These are phyloP conservation scores for Fraxinus dipetala DNA, from an alignment of 305 asterid species.

Conservation along the genomic window DNA sequence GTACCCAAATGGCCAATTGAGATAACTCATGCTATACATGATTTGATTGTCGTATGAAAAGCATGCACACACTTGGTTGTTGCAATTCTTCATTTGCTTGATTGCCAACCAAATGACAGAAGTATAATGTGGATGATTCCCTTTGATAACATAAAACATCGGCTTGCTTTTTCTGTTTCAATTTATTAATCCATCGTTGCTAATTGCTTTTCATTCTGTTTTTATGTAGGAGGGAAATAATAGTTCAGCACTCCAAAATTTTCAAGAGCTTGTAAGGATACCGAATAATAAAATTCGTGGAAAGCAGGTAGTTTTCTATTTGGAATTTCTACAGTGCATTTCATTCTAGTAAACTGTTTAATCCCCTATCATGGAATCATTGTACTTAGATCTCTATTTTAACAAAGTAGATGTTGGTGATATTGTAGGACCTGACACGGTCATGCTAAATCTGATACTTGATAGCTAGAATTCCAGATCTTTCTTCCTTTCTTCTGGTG, in stretches of 20 bases:
- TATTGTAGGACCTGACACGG: not conserved
- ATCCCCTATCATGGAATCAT: not conserved
- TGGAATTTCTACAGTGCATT: not conserved
- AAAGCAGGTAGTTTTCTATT: conserved; percentile 43
- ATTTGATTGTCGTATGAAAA: not conserved
- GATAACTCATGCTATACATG: not conserved
- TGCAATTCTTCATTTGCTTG: not conserved
- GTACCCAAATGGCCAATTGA: not conserved
- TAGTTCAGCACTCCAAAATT: conserved; percentile 45
- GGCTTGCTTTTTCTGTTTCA: not conserved
- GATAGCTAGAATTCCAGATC: not conserved
- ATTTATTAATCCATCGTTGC: not conserved
- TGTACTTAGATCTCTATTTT: not conserved
- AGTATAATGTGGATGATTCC: not conserved
- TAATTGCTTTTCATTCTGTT: not conserved
- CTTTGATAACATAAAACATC: not conserved
- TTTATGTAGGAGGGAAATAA: conserved; percentile 47
- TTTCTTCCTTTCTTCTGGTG: not conserved
- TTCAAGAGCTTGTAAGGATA: conserved; percentile 55
- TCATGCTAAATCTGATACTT: not conserved
- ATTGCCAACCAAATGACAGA: not conserved
- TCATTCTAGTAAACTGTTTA: conserved; percentile 12
- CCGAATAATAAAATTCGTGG: conserved; percentile 63
- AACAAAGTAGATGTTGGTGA: not conserved
- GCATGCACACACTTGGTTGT: not conserved